Percentiles rank a stretch among this genome's conserved stretches.
phyloP scores from a whole-genome alignment of 208 protist genomes.

The Novymonas esmeraldas region DNA sequence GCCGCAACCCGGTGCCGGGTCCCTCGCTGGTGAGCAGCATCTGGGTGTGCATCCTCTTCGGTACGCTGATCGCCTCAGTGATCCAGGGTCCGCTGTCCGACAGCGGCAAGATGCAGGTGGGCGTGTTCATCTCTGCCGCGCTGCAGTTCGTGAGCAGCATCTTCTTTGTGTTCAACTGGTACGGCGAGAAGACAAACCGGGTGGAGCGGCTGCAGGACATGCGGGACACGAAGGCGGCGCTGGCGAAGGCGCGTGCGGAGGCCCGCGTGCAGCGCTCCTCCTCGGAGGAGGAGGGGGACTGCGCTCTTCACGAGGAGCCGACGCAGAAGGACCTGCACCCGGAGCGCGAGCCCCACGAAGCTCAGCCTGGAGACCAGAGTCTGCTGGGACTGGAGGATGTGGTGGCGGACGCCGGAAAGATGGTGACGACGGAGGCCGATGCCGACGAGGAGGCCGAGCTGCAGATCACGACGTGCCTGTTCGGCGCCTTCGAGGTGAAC shows the following conservation, averaged over 20 bases:
- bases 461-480: slow-evolving; percentile 19
- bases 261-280: too few species aligned
- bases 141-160: slow-evolving; percentile 51
- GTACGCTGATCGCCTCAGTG: slow-evolving; percentile 41
- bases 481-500: slow-evolving; percentile 63
- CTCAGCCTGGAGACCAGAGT: too few species aligned
- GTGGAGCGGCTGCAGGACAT: slow-evolving; percentile 42
- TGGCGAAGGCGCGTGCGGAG: slow-evolving; percentile 11
- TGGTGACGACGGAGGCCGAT: too few species aligned
- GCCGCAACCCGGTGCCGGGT: slow-evolving; percentile 40
- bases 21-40: slow-evolving; percentile 72
- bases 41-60: slow-evolving; percentile 63
- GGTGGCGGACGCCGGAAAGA: too few species aligned
- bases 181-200: slow-evolving; percentile 59
- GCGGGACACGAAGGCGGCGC: slow-evolving; percentile 33
- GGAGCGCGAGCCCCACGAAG: slow-evolving; percentile 5
- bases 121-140: slow-evolving; percentile 51
- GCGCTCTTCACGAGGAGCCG: neutral
- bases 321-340: slow-evolving; percentile 11
- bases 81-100: slow-evolving; percentile 63
- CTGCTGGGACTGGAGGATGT: too few species aligned
- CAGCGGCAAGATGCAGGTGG: slow-evolving; percentile 32
- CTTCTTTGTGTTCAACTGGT: slow-evolving; percentile 68
- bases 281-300: neutral
- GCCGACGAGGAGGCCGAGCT: slow-evolving; percentile 4